Evolutionary conservation across 805 yeast genomes (phyloP), one percentile per base, ranked within the genome.

Genomic region (Wickerhamomyces alni): DNA sequence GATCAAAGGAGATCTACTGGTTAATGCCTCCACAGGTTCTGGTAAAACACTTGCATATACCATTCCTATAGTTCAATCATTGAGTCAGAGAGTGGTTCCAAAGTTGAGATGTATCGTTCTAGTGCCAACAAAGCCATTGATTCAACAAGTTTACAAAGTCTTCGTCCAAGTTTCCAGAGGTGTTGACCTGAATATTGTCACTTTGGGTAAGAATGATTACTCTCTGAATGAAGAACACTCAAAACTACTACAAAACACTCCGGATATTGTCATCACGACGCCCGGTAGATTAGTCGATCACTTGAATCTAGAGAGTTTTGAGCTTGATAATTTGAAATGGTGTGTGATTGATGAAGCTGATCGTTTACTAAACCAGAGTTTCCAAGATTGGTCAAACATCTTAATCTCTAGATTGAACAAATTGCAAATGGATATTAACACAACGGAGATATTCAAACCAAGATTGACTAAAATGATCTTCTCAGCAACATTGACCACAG

Each of bases 21-120:
- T 91, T 6, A 89, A 91, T 61, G 95, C 99, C 2, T 77, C 94
- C 10, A 91, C 99, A 0, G 99, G 99, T 32, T 84, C 95, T 0
- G 99, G 99, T 53, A 91, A 91, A 57, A 91, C 99, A 0, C 66
- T 93, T 39, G 94, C 96, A 2, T 91, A 91, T 54, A 70, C 79
- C 37, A 70, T 91, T 2, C 98, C 99, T 2, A 72, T 93, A 8
- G 69, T 93, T 2, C 88, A 89, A 44, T 64, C 77, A 3, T 66
- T 91, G 38, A 63, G 69, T 13, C 60, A 63, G 8, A 71, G 96
- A 41, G 65, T 73, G 2, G 87, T 87, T 2, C 89, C 94, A 2
- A 67, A 78, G 38, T 59, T 86, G 4, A 64, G 96, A 37, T 89
- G 93, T 29, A 66, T 93, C 4, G 68, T 93, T 1, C 58, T 93